Evolutionary conservation across 225 moss, liverwort and hornwort genomes (phyloP), one percentile per base, ranked within the genome.

Genomic region (Physcomitrellopsis africana): DNA sequence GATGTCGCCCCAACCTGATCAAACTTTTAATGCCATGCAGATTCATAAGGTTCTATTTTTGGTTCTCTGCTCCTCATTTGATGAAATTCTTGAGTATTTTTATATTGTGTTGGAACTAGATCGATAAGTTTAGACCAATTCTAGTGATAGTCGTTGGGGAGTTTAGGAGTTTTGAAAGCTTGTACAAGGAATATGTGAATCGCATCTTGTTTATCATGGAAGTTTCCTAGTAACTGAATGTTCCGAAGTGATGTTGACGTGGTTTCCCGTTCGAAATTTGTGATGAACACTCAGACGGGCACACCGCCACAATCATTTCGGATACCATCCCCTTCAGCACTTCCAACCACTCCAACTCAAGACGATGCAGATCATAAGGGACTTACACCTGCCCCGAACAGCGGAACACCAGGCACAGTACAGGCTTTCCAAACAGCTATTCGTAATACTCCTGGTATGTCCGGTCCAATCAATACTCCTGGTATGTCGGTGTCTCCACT

Each of bases 1-100:
- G 77, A 77, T 93, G 86, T 91, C 95, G 5, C 95, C 95, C 60
- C 95, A 92, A 80, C 76, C 89, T 53, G 99, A 99, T 70, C 92
- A 89, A 83, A 80, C 79, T 63, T 92, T 93, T 65, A 65, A 93
- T 65, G 62, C 99, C 51, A 76, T 89, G 68, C 95, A 92, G 71
- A 78, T 86, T 24, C 85, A 90, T 42, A 99, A 93, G 84, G 93
- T 92, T 54, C 56, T 62, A 53, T 57, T 55, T 72, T 67, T 49
- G n/a, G 16, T 56, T 67, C 54, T 58, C 19, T 70, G 22, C 74
- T 73, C 43, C 24, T 32, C 13, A 13, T 26, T 72, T 70, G 60
- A 69, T 77, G 66, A 27, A 52, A 55, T 69, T 63, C 20, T 48
- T 18, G 16, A 42, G 54, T 17, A 19, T 60, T 63, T 82, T 73